A percentile compares a stretch with the other conserved stretches of the same genome.
Conservation (phyloP, 2,329 filamentous ascomycete genomes). For the Coniochaeta sp. region DNA sequence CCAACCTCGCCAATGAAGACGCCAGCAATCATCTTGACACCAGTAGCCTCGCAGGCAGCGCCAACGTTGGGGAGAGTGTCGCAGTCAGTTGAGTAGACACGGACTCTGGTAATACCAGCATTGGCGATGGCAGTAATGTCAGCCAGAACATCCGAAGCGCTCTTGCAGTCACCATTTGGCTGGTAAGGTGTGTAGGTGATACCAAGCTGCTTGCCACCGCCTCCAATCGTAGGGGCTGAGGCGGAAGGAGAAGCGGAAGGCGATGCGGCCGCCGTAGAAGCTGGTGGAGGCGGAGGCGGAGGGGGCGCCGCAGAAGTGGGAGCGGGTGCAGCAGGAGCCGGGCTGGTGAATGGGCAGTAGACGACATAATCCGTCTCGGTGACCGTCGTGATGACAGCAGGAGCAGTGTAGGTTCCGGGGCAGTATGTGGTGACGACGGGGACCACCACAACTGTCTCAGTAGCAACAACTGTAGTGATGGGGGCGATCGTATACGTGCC, state of each 20-base stretch:
- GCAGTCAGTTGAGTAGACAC: conserved; percentile 92
- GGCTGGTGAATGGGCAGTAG: conserved; percentile 59
- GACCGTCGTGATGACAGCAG: conserved; percentile 58
- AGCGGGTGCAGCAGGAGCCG: conserved; percentile 19
- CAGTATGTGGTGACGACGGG: conserved; percentile 57
- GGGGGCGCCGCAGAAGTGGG: conserved; percentile 17
- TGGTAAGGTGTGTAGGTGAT: conserved; percentile 77
- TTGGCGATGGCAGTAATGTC: conserved; percentile 57
- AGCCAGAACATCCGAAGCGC: conserved; percentile 40
- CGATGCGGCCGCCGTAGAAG: conserved; percentile 13
- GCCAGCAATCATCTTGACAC: conserved; percentile 76
- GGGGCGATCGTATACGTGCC: conserved; percentile 72
- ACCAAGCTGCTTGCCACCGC: conserved; percentile 53
- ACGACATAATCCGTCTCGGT: conserved; percentile 61
- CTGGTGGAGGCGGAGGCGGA: conserved; percentile 11
- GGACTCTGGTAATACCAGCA: conserved; percentile 63
- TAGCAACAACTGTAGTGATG: conserved; percentile 51
- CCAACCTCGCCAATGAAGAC: conserved; percentile 69
- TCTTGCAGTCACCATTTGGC: conserved; percentile 56
- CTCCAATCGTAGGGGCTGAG: conserved; percentile 11
- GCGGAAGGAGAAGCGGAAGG: conserved; percentile 13
- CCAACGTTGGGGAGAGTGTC: conserved; percentile 70
- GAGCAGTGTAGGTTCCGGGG: conserved; percentile 67
- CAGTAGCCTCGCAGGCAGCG: conserved; percentile 54
- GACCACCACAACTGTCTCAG: conserved; percentile 49